Evolutionary conservation across 345 rosid species (phyloP).

Genomic region (Eucalyptus decipiens): DNA sequence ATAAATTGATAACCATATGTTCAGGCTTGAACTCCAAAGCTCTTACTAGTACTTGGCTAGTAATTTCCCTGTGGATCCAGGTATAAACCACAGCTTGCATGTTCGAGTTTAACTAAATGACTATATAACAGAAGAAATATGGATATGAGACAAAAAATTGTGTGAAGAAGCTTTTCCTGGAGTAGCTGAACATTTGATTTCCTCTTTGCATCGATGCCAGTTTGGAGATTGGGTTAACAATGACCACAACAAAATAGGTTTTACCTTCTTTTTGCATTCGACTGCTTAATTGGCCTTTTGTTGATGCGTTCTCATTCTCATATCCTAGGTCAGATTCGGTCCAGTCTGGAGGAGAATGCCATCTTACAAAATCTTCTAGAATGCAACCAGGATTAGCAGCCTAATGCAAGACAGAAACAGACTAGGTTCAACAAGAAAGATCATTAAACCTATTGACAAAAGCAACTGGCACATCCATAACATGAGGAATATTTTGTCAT

Average conservation of each 20-base stretch:
- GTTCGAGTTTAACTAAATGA: not conserved
- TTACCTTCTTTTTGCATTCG: conserved; percentile 96
- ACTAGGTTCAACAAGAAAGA: not conserved
- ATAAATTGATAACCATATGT: not conserved
- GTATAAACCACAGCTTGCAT: not conserved
- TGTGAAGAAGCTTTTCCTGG: not conserved
- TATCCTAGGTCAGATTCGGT: conserved; percentile 36
- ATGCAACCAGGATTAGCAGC: conserved; percentile 99
- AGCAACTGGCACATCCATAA: not conserved
- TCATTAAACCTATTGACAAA: not conserved
- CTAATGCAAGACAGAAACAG: conserved; percentile 13
- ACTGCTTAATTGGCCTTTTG: conserved; percentile 77
- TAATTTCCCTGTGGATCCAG: not conserved
- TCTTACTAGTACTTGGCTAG: not conserved
- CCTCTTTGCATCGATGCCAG: not conserved
- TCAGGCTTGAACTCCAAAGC: not conserved
- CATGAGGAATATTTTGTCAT: not conserved
- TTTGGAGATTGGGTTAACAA: not conserved
- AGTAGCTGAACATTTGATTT: not conserved
- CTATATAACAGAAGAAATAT: not conserved
- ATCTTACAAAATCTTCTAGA: conserved; percentile 96
- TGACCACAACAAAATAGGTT: not conserved
- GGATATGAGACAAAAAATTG: not conserved
- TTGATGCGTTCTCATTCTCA: conserved; percentile 23
- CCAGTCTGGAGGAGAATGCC: conserved; percentile 99